Percentiles rank a stretch among this genome's conserved stretches.
phyloP scores from a whole-genome alignment of 2,329 filamentous ascomycete genomes.

The Colletotrichum tamarilloi region DNA sequence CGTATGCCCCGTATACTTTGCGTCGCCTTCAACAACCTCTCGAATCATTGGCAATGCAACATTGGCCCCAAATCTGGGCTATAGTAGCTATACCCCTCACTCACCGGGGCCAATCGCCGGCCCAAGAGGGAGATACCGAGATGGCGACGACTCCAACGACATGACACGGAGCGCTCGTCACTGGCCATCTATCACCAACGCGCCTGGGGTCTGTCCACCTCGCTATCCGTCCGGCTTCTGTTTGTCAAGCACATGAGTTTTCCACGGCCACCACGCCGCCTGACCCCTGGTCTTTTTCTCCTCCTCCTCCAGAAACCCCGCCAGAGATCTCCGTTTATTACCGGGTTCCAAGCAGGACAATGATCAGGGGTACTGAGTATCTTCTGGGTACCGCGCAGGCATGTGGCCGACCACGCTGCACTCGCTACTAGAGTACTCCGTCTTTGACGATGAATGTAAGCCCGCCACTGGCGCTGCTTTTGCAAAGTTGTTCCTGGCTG shows the following conservation, averaged over 20 bases:
- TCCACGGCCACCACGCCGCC: slow-evolving; percentile 5
- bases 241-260: background rate
- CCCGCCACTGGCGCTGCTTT: background rate
- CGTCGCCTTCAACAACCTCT: background rate
- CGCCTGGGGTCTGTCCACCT: background rate
- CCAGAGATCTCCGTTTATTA: slow-evolving; percentile 30
- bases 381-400: background rate
- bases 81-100: slow-evolving; percentile 24
- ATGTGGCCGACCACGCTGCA: slow-evolving; percentile 4
- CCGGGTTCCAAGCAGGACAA: slow-evolving; percentile 17
- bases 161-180: slow-evolving; percentile 28
- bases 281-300: background rate
- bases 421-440: background rate
- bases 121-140: slow-evolving; percentile 23
- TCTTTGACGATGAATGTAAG: background rate
- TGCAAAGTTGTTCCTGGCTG: background rate
- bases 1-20: background rate
- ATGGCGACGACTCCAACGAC: slow-evolving; percentile 19
- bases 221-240: background rate
- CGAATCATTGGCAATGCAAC: slow-evolving; percentile 27
- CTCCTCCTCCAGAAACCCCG: background rate
- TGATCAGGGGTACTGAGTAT: background rate
- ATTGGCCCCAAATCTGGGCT: slow-evolving; percentile 15
- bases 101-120: slow-evolving; percentile 19
- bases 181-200: slow-evolving; percentile 7